Evolutionary conservation across 1,284 basidiomycete genomes (phyloP), one percentile per base, ranked within the genome.

Genomic region (Cystobasidium sp.): DNA sequence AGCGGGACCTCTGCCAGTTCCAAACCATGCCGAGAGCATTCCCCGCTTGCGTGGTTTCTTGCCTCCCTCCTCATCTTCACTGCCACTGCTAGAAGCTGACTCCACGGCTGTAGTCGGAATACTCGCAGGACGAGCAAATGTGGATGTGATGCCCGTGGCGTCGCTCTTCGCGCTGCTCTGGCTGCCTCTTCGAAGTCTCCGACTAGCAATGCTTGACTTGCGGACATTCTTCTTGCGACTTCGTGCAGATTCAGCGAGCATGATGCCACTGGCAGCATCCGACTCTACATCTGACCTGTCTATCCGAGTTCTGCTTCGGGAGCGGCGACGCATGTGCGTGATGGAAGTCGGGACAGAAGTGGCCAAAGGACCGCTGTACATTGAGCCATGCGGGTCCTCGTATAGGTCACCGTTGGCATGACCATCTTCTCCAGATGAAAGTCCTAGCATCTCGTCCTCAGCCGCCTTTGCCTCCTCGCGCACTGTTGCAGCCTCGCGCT

Each of bases 341-440:
- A 78, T 76, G 44, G 76, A 77, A 18, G 78, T 80, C 7, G 80
- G 80, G 37, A 80, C 77, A 16, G 68, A 70, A 49, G 72, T 68
- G 0, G 78, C 80, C n/a, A 77, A 77, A 7, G 79, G 79, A 0
- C 80, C 80, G 18, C 77, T 74, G 65, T 76, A 79, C 55, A 80
- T 74, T 10, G 76, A 75, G 3, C 80, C 80, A 41, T 76, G 75
- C 12, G 79, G 79, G 61, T 80, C 79, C 55, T 80, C 80, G 66
- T 79, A 80, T 68, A 79, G 76, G 77, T 79, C 78, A 31, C 76
- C 75, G 12, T 56, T 52, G 14, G 70, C 67, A 44, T 75, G 72
- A 0, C 61, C 41, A 22, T 74, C 67, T 6, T 74, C 61, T 49
- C 75, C 63, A 43, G 58, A 62, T 3, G 69, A 71, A 8, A 47